Conservation (phyloP, 495 filamentous ascomycete genomes). For the Daldinia loculata region DNA sequence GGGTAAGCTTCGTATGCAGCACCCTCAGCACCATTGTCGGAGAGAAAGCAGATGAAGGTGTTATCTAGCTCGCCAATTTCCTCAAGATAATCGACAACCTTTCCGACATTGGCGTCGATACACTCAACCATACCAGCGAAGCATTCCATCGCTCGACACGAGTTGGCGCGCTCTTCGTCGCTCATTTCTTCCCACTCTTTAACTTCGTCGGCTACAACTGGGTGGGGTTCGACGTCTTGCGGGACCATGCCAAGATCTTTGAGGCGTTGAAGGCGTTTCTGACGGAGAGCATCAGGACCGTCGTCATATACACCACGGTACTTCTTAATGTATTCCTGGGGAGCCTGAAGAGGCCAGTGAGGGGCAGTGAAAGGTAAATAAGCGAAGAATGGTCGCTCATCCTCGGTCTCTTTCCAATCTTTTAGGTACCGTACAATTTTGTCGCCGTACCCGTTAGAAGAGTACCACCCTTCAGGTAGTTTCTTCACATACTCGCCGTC, state of each 20-base stretch:
- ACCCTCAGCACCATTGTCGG: conserved; percentile 71
- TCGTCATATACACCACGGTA: conserved; percentile 67
- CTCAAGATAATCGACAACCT: conserved; percentile 65
- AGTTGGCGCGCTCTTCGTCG: conserved; percentile 62
- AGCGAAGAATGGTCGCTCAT: conserved; percentile 67
- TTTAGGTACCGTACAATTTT: conserved; percentile 64
- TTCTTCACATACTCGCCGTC: conserved; percentile 61
- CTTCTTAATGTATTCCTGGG: conserved; percentile 61
- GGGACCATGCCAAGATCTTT: conserved; percentile 64
- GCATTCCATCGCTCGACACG: conserved; percentile 64
- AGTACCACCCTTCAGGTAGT: conserved; percentile 66
- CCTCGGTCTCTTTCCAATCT: conserved; percentile 61
- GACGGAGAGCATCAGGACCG: conserved; percentile 64
- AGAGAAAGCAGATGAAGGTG: conserved; percentile 71
- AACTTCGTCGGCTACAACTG: conserved; percentile 65
- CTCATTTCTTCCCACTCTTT: conserved; percentile 65
- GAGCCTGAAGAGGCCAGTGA: conserved; percentile 69
- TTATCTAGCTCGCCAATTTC: conserved; percentile 69
- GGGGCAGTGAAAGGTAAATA: conserved; percentile 69
- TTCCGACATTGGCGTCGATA: conserved; percentile 70
- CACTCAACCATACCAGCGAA: conserved; percentile 72
- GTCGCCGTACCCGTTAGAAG: conserved; percentile 63
- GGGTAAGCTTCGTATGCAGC: conserved; percentile 71
- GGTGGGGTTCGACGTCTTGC: conserved; percentile 62
- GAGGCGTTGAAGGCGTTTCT: conserved; percentile 59